Conservation (phyloP, 345 rosid genomes). For the Corchorus olitorius region DNA sequence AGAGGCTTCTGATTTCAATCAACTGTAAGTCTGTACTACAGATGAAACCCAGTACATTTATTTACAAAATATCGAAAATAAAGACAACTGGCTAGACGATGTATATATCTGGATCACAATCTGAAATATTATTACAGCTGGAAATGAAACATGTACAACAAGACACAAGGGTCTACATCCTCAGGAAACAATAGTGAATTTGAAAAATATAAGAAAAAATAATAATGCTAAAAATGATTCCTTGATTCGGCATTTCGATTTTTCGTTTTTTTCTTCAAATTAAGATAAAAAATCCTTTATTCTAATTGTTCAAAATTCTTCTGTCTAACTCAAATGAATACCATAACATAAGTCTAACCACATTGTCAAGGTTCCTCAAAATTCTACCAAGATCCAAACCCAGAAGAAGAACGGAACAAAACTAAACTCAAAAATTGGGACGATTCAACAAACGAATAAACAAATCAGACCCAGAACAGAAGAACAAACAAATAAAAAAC, state of each 20-base stretch:
- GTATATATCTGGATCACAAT: neutral
- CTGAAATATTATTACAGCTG: slow-evolving; percentile 7
- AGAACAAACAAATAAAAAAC: neutral
- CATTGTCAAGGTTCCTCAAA: slow-evolving; percentile 1
- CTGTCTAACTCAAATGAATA: neutral
- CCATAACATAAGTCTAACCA: neutral
- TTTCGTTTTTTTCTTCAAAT: neutral
- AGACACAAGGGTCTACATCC: slow-evolving; percentile 12
- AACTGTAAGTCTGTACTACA: neutral
- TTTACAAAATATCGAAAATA: neutral
- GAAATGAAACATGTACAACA: neutral
- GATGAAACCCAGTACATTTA: neutral
- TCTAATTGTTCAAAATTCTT: neutral
- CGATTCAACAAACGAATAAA: slow-evolving; percentile 9
- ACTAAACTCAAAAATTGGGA: neutral
- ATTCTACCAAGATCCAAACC: slow-evolving; percentile 17
- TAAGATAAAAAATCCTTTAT: neutral
- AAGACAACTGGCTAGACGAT: slow-evolving; percentile 6
- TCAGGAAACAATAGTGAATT: neutral
- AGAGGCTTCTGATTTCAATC: neutral
- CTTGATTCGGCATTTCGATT: slow-evolving; percentile 1
- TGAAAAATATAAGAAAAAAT: neutral
- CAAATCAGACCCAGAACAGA: slow-evolving; percentile 4
- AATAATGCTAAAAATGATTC: slow-evolving; percentile 13
- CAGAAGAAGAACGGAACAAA: slow-evolving; percentile 14